These are phyloP conservation scores for Coccinonectria pachysandricola DNA, from an alignment of 2,329 filamentous ascomycete genomes.

Conservation along the genomic window DNA sequence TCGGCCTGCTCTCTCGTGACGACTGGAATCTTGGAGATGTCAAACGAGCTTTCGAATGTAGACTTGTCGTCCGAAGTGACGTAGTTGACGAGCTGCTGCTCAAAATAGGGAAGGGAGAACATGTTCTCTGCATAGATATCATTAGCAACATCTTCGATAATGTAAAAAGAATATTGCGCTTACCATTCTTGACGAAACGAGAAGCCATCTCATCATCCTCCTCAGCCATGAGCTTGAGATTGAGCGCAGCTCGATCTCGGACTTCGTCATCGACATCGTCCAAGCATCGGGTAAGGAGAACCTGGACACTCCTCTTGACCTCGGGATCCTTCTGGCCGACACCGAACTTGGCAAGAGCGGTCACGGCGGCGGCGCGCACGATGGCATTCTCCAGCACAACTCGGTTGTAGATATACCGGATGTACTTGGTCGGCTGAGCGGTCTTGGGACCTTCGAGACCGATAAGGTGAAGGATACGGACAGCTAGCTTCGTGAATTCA, in stretches of 20 bases:
- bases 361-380: slow-evolving; percentile 88
- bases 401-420: slow-evolving; percentile 98
- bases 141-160: too few species aligned
- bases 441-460: slow-evolving; percentile 93
- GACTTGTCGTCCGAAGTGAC: slow-evolving; percentile 86
- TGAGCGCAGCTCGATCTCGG: slow-evolving; percentile 85
- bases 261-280: slow-evolving; percentile 98
- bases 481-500: slow-evolving; percentile 95
- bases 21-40: slow-evolving; percentile 80
- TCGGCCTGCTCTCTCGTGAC: slow-evolving; percentile 94
- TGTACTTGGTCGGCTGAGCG: slow-evolving; percentile 93
- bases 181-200: slow-evolving; percentile 88
- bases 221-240: slow-evolving; percentile 83
- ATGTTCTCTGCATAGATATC: slow-evolving; percentile 72
- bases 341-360: slow-evolving; percentile 91
- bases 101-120: slow-evolving; percentile 88
- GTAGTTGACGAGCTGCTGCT: slow-evolving; percentile 96
- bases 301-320: slow-evolving; percentile 89
- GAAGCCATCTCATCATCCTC: slow-evolving; percentile 80
- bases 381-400: slow-evolving; percentile 96
- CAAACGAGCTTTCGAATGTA: slow-evolving; percentile 77
- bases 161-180: too few species aligned
- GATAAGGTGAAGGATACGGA: slow-evolving; percentile 87
- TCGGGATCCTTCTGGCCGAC: slow-evolving; percentile 94
- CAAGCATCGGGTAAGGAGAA: slow-evolving; percentile 83